phyloP scores from a whole-genome alignment of 306 rosid species.

The Pterocarpus macrocarpus region DNA sequence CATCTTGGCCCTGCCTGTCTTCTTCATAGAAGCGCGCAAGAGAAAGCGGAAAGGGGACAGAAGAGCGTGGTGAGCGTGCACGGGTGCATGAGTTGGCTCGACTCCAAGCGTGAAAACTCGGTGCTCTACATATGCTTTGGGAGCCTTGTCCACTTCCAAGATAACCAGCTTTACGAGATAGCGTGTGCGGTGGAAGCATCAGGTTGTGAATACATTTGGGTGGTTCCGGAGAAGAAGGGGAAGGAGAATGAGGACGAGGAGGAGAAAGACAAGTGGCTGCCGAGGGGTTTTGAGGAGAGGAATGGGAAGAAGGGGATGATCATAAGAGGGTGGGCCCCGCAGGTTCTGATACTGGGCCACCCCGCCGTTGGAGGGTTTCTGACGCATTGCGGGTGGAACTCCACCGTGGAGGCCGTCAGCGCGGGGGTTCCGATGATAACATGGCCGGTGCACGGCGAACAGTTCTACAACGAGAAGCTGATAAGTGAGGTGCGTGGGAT shows the following conservation, averaged over 20 bases:
- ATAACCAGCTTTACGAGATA: conserved; percentile 46
- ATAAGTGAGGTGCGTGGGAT: conserved; percentile 43
- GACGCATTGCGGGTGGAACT: conserved; percentile 54
- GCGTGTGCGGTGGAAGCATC: conserved; percentile 45
- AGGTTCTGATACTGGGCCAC: conserved; percentile 34
- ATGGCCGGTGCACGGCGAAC: conserved; percentile 47
- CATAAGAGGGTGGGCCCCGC: conserved; percentile 51
- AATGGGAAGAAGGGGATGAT: conserved; percentile 36
- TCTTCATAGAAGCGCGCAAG: neutral
- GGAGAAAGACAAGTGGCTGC: conserved; percentile 50
- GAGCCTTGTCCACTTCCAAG: conserved; percentile 23
- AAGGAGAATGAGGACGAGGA: conserved; percentile 23
- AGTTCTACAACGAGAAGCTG: conserved; percentile 52
- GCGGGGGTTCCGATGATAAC: conserved; percentile 51
- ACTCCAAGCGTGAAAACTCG: conserved; percentile 35
- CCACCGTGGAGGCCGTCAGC: conserved; percentile 21
- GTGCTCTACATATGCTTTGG: conserved; percentile 53
- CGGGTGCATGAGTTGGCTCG: conserved; percentile 44
- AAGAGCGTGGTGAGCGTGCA: conserved; percentile 35
- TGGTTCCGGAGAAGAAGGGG: conserved; percentile 48
- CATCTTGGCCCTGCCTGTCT: conserved; percentile 55
- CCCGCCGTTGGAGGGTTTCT: conserved; percentile 35
- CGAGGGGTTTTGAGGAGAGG: conserved; percentile 43
- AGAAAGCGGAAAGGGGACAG: conserved; percentile 41
- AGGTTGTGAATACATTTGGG: conserved; percentile 45